Base-by-base conservation (phyloP, 768 basidiomycete species). In the Auriscalpium vulgare region DNA sequence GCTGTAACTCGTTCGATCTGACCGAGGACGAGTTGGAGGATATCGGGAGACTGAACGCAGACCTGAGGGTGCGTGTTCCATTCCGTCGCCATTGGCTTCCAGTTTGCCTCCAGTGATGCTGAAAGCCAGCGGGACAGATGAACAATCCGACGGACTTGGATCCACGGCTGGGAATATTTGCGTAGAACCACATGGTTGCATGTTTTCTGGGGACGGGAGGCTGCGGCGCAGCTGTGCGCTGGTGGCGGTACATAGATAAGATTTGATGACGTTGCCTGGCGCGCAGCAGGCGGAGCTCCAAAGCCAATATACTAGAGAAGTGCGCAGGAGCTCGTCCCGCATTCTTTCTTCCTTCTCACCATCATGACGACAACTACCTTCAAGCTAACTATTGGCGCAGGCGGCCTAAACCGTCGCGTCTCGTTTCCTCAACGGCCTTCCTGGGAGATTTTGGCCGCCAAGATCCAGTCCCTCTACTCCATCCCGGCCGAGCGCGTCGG, bases 61-160 rank as follows among this genome's bases (percentile, higher is more conserved):
- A 82, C 65, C 67, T 82, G 62, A 78, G 87, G 69, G 86, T 88
- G 67, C 59, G 81, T 69, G 29, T 17, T 29, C 55, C 34, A 51
- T 50, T 44, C 54, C 50, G 35, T 10, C 52, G 34, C 54, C 29
- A 8, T 13, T n/a, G 10, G 36, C 19, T 36, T 36, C 16, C 1
- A n/a, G n/a, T n/a, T n/a, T n/a, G n/a, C n/a, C n/a, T n/a, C n/a
- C n/a, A 46, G 16, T 47, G 46, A 23, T 63, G 56, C 65, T 52
- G 56, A 56, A n/a, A 35, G 47, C 54, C 35, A 44, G 2, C 23
- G 47, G 36, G 54, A 16, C 58, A 88, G 86, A 63, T 88, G 65
- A 89, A 89, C 69, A 72, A 91, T 68, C 88, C 88, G 8, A 78
- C 68, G 38, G 80, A 80, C 19, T 84, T 88, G 43, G 84, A 89